Evolutionary conservation across 148 eudicot species (phyloP).

Genomic region (Talinum fruticosum): DNA sequence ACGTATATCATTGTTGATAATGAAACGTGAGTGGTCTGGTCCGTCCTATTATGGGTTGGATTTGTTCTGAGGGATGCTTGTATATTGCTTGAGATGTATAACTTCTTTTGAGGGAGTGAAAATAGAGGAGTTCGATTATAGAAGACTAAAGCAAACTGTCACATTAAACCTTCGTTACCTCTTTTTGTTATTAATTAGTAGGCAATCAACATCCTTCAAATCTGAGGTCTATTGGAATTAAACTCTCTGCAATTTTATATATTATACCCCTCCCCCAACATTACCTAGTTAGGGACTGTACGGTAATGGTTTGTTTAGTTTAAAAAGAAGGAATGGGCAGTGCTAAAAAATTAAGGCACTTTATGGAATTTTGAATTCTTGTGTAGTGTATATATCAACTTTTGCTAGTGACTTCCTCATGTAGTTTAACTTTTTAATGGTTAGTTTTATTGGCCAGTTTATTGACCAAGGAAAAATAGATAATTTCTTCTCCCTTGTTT

Average conservation of each 20-base stretch:
- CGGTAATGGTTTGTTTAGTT: not conserved
- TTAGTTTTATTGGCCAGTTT: not conserved
- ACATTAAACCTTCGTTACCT: not conserved
- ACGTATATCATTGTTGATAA: conserved; percentile 90
- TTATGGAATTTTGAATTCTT: not conserved
- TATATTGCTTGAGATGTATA: not conserved
- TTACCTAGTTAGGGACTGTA: not conserved
- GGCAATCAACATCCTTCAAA: not conserved
- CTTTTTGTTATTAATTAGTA: not conserved
- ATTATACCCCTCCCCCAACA: not conserved
- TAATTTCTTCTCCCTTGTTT: not conserved
- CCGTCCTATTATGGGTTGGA: not conserved
- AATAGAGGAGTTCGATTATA: not conserved
- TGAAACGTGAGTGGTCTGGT: conserved; percentile 58
- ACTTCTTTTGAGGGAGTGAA: not conserved
- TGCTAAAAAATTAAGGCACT: not conserved
- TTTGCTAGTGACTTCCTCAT: not conserved
- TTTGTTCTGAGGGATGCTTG: not conserved
- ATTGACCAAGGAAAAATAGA: not conserved
- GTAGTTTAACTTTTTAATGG: not conserved
- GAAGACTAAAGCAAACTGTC: not conserved
- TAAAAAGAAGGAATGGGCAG: not conserved
- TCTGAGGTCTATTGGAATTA: not conserved
- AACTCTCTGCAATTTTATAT: not conserved
- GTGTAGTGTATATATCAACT: not conserved